Conservation (phyloP, 352 stramenopile genomes). For the Pythium vanterpoolii region DNA sequence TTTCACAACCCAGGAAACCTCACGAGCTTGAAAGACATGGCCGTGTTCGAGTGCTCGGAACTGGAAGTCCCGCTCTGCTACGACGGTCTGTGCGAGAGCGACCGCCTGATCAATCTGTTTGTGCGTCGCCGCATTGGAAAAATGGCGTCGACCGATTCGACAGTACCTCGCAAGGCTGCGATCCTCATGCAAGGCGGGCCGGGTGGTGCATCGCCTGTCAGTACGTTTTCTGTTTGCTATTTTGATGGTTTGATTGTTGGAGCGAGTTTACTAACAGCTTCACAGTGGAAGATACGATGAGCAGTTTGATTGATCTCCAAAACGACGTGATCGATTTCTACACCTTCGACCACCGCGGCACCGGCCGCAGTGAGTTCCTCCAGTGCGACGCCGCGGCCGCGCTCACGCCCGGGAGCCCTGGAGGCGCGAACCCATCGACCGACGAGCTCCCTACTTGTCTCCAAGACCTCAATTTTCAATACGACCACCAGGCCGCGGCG, state of each 20-base stretch:
- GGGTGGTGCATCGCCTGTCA: conserved; percentile 3
- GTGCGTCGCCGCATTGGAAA: conserved; percentile 25
- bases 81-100: conserved; percentile 52
- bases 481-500: conserved; percentile 29
- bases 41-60: conserved; percentile 53
- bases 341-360: conserved; percentile 47
- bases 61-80: conserved; percentile 71
- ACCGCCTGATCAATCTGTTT: conserved; percentile 50
- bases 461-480: conserved; percentile 29
- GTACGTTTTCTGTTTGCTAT: conserved; percentile 12
- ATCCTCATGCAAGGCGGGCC: conserved; percentile 18
- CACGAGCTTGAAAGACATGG: not conserved
- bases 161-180: conserved; percentile 1
- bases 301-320: conserved; percentile 1
- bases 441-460: conserved; percentile 31
- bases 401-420: conserved; percentile 6
- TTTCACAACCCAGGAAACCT: conserved; percentile 1
- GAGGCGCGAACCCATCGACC: not conserved
- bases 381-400: conserved; percentile 34
- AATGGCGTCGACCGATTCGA: not conserved
- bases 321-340: conserved; percentile 30
- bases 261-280: not conserved
- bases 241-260: not conserved
- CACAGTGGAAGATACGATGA: conserved; percentile 13
- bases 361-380: conserved; percentile 34